Base-by-base conservation (phyloP, 78 protist species). In the Dictyostelium brefeldianum region DNA sequence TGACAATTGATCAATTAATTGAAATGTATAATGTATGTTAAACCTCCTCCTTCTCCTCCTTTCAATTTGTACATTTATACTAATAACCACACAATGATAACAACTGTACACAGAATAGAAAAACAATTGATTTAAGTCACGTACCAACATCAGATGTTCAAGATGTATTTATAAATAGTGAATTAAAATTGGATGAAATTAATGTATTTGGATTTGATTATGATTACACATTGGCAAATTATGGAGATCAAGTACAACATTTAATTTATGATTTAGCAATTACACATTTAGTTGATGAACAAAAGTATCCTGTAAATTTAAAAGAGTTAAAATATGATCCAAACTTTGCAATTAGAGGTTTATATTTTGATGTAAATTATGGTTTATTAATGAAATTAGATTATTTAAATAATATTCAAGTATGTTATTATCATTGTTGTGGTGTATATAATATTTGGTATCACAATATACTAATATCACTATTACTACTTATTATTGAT, bases 141-240 rank as follows among this genome's bases (percentile, higher is more conserved):
- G 91, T 83, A 73, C 91, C 91, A 57, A 83, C 91, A 73, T 46
- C 57, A 5, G 91, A 83, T 36, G 74, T 81, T 54, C 91, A 83
- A 25, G 91, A 83, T 83, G 91, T 83, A 57, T 83, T 73, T 70
- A 83, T 83, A 25, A 83, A 83, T 73, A 83, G 91, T 73, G 91
- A 83, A 73, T 56, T 83, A 25, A 83, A 73, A 50, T 56, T 83
- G 22, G 79, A 22, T n/a, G 91, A 83, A 9, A 83, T 83, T 57
- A n/a, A 83, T 31, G 91, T 73, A 22, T 83, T 56, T 83, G 91
- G 91, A 20, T 83, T 83, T 22, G 91, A 83, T 83, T 83, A 83
- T 56, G 94, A 89, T 29, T 89, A 71, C 46, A 89, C 94, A 70
- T 51, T 89, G 17, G 94, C 94, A 20, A 80, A 80, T 53, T 89